These are phyloP conservation scores for Lodderomyces elongisporus DNA, from an alignment of 1,139 yeast genomes.

Conservation along the genomic window DNA sequence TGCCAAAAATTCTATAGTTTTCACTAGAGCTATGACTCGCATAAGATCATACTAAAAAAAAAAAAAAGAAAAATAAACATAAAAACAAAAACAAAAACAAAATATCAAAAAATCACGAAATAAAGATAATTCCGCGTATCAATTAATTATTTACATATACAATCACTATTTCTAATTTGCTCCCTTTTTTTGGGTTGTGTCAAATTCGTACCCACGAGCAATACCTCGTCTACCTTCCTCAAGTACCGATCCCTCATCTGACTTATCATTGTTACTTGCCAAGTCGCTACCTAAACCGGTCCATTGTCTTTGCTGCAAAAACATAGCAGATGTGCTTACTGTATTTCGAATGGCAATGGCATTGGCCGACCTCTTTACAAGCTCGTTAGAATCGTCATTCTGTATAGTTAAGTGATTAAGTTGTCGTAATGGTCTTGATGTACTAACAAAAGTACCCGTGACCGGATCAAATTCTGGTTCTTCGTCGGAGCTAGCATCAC, in stretches of 20 bases:
- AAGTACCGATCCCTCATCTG: conserved; percentile 60
- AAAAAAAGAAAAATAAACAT: too few relatives aligned
- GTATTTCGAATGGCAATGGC: conserved; percentile 68
- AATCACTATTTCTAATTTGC: too few relatives aligned
- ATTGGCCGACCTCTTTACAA: conserved; percentile 57
- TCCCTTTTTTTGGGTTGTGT: too few relatives aligned
- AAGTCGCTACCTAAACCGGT: conserved; percentile 89
- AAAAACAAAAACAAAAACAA: too few relatives aligned
- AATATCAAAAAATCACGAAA: too few relatives aligned
- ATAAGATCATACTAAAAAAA: too few relatives aligned
- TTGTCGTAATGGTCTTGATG: conserved; percentile 70
- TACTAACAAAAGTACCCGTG: conserved; percentile 67
- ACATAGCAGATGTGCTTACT: conserved; percentile 82
- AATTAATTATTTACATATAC: too few relatives aligned
- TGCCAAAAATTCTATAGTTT: too few relatives aligned
- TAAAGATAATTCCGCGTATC: too few relatives aligned
- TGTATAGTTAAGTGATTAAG: conserved; percentile 61
- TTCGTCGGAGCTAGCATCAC: conserved; percentile 28
- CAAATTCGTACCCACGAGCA: conserved; percentile 84
- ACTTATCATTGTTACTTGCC: conserved; percentile 35
- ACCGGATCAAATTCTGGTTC: conserved; percentile 86
- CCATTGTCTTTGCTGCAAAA: conserved; percentile 75
- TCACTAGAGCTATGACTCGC: too few relatives aligned
- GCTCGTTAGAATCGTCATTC: conserved; percentile 19
- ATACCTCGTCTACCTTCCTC: conserved; percentile 84